Evolutionary conservation across 2,329 filamentous ascomycete species (phyloP).

Genomic region (Trichoderma asperellum): DNA sequence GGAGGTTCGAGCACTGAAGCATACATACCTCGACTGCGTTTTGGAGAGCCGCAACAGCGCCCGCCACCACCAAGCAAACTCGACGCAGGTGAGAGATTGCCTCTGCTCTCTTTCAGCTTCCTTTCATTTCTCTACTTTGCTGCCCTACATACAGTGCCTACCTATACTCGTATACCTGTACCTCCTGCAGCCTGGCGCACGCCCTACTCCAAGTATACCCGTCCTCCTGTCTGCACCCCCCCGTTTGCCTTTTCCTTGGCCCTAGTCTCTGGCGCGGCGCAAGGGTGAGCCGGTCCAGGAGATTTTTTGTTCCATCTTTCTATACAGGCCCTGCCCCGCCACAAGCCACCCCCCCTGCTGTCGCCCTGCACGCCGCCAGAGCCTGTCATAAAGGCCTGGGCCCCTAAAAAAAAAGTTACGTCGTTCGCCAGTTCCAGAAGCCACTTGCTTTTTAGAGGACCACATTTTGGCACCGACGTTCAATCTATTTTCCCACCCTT

Average conservation of each 20-base stretch:
- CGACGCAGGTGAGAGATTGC: neutral
- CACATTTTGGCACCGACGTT: slow-evolving; percentile 27
- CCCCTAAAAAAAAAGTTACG: slow-evolving; percentile 33
- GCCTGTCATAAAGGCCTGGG: slow-evolving; percentile 31
- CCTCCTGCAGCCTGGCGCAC: neutral
- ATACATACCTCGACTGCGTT: neutral
- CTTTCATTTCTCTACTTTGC: neutral
- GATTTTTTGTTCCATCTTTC: slow-evolving; percentile 30
- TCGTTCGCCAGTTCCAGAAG: slow-evolving; percentile 29
- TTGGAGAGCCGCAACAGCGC: neutral
- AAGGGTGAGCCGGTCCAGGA: slow-evolving; percentile 31
- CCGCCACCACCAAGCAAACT: neutral
- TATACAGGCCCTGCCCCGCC: slow-evolving; percentile 14
- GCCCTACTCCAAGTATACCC: neutral
- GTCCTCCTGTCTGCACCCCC: slow-evolving; percentile 5
- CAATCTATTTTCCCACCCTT: slow-evolving; percentile 19
- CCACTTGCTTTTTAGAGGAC: slow-evolving; percentile 25
- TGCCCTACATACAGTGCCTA: neutral
- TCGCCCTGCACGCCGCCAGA: slow-evolving; percentile 23
- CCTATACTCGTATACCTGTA: neutral
- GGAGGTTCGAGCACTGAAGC: neutral
- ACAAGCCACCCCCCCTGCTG: slow-evolving; percentile 12
- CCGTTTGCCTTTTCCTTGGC: slow-evolving; percentile 28
- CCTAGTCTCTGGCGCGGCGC: slow-evolving; percentile 29
- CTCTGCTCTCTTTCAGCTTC: neutral